Evolutionary conservation across 805 yeast genomes (phyloP).

Genomic region (Wickerhamiella occidentalis): DNA sequence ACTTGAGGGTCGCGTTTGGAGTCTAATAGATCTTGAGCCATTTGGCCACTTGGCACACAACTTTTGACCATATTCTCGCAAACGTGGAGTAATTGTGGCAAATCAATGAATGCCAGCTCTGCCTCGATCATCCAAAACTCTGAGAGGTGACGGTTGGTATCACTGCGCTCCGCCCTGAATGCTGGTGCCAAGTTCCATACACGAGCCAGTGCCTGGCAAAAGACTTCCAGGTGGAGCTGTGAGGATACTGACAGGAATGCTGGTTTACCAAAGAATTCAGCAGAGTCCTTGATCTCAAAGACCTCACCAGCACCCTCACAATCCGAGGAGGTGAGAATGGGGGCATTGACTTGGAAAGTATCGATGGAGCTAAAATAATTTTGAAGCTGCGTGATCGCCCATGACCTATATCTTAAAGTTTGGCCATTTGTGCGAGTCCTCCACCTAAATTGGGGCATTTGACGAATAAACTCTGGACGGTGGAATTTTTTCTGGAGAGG

Average conservation of each 20-base stretch:
- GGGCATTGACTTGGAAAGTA: constrained; percentile 71
- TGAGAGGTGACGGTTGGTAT: constrained; percentile 79
- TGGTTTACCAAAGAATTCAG: constrained; percentile 43
- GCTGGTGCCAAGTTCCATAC: constrained; percentile 89
- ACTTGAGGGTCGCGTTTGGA: constrained; percentile 29
- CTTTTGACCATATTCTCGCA: constrained; percentile 59
- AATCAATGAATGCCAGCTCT: constrained; percentile 55
- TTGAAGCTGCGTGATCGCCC: constrained; percentile 41
- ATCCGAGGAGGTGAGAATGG: constrained; percentile 76
- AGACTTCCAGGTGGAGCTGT: constrained; percentile 77
- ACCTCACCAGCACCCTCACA: constrained; percentile 98
- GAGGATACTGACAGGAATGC: constrained; percentile 81
- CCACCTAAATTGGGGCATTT: constrained; percentile 67
- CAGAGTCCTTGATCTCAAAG: constrained; percentile 42
- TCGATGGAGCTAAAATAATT: constrained; percentile 42
- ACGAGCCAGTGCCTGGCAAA: constrained; percentile 58
- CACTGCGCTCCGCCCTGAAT: constrained; percentile 85
- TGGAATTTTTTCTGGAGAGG: constrained; percentile 79
- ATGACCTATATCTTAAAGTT: constrained; percentile 60
- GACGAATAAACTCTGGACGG: constrained; percentile 51
- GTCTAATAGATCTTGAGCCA: constrained; percentile 21
- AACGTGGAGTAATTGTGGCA: constrained; percentile 49
- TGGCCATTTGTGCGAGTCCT: constrained; percentile 55
- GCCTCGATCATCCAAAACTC: constrained; percentile 99
- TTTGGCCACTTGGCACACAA: constrained; percentile 28